Evolutionary conservation across 1,284 basidiomycete genomes (phyloP).

Genomic region (Vanrija pseudolonga): DNA sequence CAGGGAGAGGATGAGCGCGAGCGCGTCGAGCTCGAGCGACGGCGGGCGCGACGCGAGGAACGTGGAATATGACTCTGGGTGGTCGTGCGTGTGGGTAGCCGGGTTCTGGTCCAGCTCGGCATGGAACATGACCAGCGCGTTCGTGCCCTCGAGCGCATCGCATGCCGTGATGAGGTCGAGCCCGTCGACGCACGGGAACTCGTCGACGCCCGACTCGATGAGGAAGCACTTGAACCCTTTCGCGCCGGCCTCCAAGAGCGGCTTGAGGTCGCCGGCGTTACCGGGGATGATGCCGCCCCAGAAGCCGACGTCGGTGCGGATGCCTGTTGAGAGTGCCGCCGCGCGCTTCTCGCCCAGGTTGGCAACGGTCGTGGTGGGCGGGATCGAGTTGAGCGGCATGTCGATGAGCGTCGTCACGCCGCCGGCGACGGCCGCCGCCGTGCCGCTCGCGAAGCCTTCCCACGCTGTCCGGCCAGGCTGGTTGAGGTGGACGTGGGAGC

Average conservation of each 20-base stretch:
- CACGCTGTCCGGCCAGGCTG: slow-evolving; percentile 74
- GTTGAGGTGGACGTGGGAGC: slow-evolving; percentile 87
- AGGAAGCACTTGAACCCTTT: slow-evolving; percentile 95
- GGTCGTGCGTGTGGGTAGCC: slow-evolving; percentile 4
- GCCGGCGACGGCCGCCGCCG: slow-evolving; percentile 77
- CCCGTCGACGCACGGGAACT: slow-evolving; percentile 80
- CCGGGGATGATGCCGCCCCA: slow-evolving; percentile 92
- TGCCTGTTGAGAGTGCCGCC: slow-evolving; percentile 55
- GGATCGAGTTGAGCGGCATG: slow-evolving; percentile 94
- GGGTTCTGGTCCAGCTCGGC: slow-evolving; percentile 66
- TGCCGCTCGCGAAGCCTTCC: slow-evolving; percentile 92
- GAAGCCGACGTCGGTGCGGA: slow-evolving; percentile 78
- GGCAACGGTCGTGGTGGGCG: slow-evolving; percentile 78
- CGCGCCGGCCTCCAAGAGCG: slow-evolving; percentile 70
- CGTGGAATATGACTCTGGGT: slow-evolving; percentile 58
- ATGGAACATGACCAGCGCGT: slow-evolving; percentile 78
- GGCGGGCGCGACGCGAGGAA: slow-evolving; percentile 80
- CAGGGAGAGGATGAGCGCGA: slow-evolving; percentile 66
- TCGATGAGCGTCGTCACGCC: slow-evolving; percentile 89
- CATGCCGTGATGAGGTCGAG: slow-evolving; percentile 68
- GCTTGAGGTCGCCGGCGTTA: slow-evolving; percentile 57
- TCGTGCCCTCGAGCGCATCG: slow-evolving; percentile 52
- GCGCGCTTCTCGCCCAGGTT: slow-evolving; percentile 67
- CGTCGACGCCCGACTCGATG: slow-evolving; percentile 91
- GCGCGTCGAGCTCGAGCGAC: slow-evolving; percentile 69